phyloP scores from a whole-genome alignment of 345 rosid genomes.

The Trapa incisa region DNA sequence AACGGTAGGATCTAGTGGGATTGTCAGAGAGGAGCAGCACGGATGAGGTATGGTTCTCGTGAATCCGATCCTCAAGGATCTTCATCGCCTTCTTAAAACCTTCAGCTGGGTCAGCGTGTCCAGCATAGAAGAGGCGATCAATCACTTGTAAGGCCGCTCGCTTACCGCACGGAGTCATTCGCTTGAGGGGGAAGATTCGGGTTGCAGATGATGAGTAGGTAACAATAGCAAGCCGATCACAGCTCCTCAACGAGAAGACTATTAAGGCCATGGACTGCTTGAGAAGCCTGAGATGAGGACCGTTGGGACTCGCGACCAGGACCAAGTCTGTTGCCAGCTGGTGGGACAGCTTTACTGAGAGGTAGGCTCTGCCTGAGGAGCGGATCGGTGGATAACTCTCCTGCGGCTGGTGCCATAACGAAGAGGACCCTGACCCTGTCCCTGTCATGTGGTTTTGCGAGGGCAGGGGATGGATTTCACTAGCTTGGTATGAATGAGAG shows the following conservation, averaged over 20 bases:
- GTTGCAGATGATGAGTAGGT: slow-evolving; percentile 67
- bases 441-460: slow-evolving; percentile 13
- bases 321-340: slow-evolving; percentile 57
- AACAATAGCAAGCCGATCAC: slow-evolving; percentile 69
- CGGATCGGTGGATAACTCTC: slow-evolving; percentile 1
- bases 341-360: slow-evolving; percentile 47
- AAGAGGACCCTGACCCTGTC: slow-evolving; percentile 8
- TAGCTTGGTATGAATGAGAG: slow-evolving; percentile 18
- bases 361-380: slow-evolving; percentile 32
- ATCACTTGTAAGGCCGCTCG: slow-evolving; percentile 64
- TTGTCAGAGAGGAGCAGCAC: slow-evolving; percentile 60
- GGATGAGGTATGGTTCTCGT: slow-evolving; percentile 52
- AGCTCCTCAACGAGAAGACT: slow-evolving; percentile 56
- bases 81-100: slow-evolving; percentile 68
- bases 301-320: slow-evolving; percentile 62
- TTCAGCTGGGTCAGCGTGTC: slow-evolving; percentile 63
- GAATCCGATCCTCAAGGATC: slow-evolving; percentile 63
- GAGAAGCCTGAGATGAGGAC: slow-evolving; percentile 64
- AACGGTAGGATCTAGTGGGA: slow-evolving; percentile 44
- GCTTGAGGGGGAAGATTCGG: slow-evolving; percentile 64
- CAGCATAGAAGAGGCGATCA: slow-evolving; percentile 69
- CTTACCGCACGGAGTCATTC: slow-evolving; percentile 78
- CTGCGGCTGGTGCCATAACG: slow-evolving; percentile 20
- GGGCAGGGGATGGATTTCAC: slow-evolving; percentile 10
- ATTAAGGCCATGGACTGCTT: slow-evolving; percentile 77